Conservation (phyloP, 2,329 filamentous ascomycete genomes). For the Shiraia sp. region DNA sequence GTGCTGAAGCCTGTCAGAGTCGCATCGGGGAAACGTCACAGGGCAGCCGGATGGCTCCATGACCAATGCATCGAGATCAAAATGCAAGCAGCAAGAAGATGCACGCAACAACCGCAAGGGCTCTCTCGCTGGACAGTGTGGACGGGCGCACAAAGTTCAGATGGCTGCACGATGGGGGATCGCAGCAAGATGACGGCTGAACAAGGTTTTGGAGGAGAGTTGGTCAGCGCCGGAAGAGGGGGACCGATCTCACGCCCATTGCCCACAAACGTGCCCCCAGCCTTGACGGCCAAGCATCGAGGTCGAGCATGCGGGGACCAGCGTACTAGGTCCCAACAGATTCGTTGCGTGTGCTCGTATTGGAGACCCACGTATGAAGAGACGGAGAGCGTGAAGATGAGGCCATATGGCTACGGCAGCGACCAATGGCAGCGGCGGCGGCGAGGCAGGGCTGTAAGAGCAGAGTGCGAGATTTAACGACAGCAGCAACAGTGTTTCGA, state of each 20-base stretch:
- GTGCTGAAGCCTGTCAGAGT: constrained; percentile 14
- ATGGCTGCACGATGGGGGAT: too few relatives aligned
- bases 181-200: constrained; percentile 4
- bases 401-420: too few relatives aligned
- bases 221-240: constrained; percentile 35
- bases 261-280: constrained; percentile 27
- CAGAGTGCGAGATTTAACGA: constrained; percentile 11
- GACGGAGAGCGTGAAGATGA: constrained; percentile 8
- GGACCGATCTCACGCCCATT: constrained; percentile 38
- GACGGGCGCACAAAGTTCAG: too few relatives aligned
- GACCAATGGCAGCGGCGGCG: too few relatives aligned
- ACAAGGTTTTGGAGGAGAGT: constrained; percentile 25
- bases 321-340: constrained; percentile 26
- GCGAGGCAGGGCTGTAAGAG: too few relatives aligned
- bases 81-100: constrained; percentile 1
- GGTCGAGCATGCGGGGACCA: constrained; percentile 16
- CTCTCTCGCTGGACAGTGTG: too few relatives aligned
- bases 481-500: constrained; percentile 2
- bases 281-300: constrained; percentile 20
- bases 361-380: constrained; percentile 1
- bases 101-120: not conserved
- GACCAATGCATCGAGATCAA: not conserved
- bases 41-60: constrained; percentile 1
- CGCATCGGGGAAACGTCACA: constrained; percentile 6
- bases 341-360: constrained; percentile 15